Conservation (phyloP, 208 protist species). For the Herpetomonas samuelpessoai region DNA sequence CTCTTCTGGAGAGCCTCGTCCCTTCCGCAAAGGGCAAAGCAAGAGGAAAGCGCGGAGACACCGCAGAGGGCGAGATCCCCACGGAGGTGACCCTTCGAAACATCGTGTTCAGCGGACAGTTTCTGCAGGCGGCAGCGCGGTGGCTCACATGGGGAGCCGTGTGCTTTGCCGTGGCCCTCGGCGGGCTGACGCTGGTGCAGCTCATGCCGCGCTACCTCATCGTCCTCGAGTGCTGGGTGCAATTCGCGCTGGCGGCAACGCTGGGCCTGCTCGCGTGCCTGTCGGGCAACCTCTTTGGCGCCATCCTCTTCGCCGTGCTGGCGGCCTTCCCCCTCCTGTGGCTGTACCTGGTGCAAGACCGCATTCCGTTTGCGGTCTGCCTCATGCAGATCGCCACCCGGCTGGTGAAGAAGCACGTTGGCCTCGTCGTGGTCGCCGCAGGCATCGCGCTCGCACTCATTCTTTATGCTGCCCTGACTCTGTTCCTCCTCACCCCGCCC, state of each 20-base stretch:
- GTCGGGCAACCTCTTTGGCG: slow-evolving; percentile 5
- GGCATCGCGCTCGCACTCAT: slow-evolving; percentile 21
- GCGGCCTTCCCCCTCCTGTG: slow-evolving; percentile 43
- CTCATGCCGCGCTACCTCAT: slow-evolving; percentile 11
- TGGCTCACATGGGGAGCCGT: slow-evolving; percentile 11
- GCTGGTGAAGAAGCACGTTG: slow-evolving; percentile 36
- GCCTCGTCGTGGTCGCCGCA: slow-evolving; percentile 38
- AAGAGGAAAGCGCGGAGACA: neutral
- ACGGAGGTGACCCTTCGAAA: neutral
- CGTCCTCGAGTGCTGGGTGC: slow-evolving; percentile 5
- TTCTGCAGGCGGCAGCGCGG: neutral
- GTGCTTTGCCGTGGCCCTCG: slow-evolving; percentile 10
- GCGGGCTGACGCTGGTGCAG: slow-evolving; percentile 9
- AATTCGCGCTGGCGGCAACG: slow-evolving; percentile 8
- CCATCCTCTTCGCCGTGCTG: slow-evolving; percentile 26
- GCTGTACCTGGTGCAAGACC: slow-evolving; percentile 59
- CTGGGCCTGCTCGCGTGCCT: slow-evolving; percentile 8
- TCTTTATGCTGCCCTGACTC: slow-evolving; percentile 19
- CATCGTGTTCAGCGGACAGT: neutral
- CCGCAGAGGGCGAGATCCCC: neutral
- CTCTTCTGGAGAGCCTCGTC: neutral
- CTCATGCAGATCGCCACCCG: slow-evolving; percentile 35
- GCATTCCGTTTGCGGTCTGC: slow-evolving; percentile 54
- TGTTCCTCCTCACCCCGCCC: slow-evolving; percentile 21
- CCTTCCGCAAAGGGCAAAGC: neutral